Conservation (phyloP, 2,329 filamentous ascomycete genomes). For the Monosporascus sp. region DNA sequence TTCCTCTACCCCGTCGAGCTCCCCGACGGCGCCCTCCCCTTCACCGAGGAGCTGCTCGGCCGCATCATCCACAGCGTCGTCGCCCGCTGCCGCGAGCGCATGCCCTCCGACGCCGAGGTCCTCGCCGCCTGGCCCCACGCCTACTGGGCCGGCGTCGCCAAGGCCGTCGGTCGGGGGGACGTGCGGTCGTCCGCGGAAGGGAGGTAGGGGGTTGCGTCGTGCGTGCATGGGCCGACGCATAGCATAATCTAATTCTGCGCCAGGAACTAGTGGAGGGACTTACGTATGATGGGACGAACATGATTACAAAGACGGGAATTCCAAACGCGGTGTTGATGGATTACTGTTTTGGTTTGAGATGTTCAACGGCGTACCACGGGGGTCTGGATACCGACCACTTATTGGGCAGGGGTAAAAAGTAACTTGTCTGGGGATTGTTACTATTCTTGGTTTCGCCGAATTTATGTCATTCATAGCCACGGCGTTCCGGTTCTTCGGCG, state of each 20-base stretch:
- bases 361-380: too few species aligned
- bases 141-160: slow-evolving; percentile 57
- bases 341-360: too few species aligned
- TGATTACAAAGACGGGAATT: too few species aligned
- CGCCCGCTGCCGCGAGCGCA: slow-evolving; percentile 50
- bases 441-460: slow-evolving; percentile 1
- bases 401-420: too few species aligned
- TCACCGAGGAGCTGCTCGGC: slow-evolving; percentile 58
- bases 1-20: slow-evolving; percentile 61
- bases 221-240: too few species aligned
- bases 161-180: slow-evolving; percentile 38
- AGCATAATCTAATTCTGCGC: too few species aligned
- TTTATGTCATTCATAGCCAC: slow-evolving; percentile 4
- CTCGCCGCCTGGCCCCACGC: slow-evolving; percentile 53
- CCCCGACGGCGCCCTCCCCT: slow-evolving; percentile 49
- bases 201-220: too few species aligned
- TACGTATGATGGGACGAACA: too few species aligned
- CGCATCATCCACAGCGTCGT: slow-evolving; percentile 61
- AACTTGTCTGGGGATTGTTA: neutral
- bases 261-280: too few species aligned
- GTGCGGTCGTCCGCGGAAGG: neutral
- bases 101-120: slow-evolving; percentile 55
- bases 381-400: too few species aligned
- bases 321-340: too few species aligned
- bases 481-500: slow-evolving; percentile 3